Evolutionary conservation across 2,329 filamentous ascomycete genomes (phyloP).

Genomic region (Emydomyces testavorans): DNA sequence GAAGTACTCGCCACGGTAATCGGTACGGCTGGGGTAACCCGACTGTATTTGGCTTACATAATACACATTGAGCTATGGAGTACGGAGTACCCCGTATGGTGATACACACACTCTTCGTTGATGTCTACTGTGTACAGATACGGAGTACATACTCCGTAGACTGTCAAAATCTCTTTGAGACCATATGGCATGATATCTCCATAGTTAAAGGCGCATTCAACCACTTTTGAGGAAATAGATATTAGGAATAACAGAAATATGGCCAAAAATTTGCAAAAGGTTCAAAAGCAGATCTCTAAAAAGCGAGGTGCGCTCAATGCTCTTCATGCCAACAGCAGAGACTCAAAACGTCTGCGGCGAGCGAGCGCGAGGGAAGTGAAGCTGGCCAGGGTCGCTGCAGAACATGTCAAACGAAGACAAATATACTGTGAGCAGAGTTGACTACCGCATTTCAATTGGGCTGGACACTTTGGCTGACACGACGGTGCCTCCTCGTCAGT

Average conservation of each 20-base stretch:
- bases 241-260: constrained; percentile 37
- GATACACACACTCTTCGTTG: too few species aligned
- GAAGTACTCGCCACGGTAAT: too few species aligned
- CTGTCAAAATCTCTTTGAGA: too few species aligned
- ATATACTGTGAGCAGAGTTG: constrained; percentile 49
- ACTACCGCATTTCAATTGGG: not conserved
- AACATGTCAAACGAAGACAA: constrained; percentile 61
- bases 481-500: constrained; percentile 37
- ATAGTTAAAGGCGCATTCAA: too few species aligned
- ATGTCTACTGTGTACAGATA: too few species aligned
- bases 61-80: too few species aligned
- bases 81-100: too few species aligned
- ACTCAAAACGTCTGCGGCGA: constrained; percentile 68
- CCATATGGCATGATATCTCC: too few species aligned
- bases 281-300: constrained; percentile 79
- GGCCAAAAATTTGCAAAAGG: constrained; percentile 68
- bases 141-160: too few species aligned
- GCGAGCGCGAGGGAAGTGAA: constrained; percentile 74
- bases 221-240: too few species aligned
- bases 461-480: constrained; percentile 1
- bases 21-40: too few species aligned
- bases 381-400: constrained; percentile 58
- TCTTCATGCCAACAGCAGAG: constrained; percentile 78
- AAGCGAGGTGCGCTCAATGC: constrained; percentile 66
- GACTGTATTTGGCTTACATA: too few species aligned